A percentile compares a stretch with the other conserved stretches of the same genome.
Evolutionary conservation across 176 grass and related monocot genomes (phyloP).

Genomic region (Carex parvula): DNA sequence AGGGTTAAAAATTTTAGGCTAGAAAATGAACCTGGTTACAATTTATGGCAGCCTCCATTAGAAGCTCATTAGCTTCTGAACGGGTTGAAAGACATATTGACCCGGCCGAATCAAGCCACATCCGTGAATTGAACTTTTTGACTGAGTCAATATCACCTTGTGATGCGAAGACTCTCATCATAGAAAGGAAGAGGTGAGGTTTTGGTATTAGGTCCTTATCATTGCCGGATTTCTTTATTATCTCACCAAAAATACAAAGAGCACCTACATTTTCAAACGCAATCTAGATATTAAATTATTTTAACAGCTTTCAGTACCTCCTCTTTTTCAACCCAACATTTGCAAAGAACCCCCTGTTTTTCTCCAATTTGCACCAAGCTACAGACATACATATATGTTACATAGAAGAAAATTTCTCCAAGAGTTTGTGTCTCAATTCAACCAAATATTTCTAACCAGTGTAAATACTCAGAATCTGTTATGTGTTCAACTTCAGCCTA

Average conservation of each 20-base stretch:
- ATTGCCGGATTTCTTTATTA: conserved; percentile 67
- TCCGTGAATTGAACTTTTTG: conserved; percentile 50
- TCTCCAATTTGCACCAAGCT: background rate
- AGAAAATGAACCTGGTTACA: conserved; percentile 53
- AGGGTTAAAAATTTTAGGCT: background rate
- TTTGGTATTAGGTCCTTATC: conserved; percentile 70
- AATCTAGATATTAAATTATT: background rate
- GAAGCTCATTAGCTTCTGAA: conserved; percentile 69
- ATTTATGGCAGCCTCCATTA: conserved; percentile 96
- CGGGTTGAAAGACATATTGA: conserved; percentile 56
- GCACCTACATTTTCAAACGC: conserved; percentile 39
- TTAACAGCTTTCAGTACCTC: background rate
- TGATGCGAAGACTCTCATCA: conserved; percentile 86
- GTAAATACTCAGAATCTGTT: background rate
- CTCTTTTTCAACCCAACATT: background rate
- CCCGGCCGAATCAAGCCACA: conserved; percentile 82
- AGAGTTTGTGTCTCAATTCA: background rate
- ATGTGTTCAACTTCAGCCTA: background rate
- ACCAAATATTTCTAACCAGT: background rate
- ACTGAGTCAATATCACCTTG: conserved; percentile 78
- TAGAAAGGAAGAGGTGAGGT: conserved; percentile 82
- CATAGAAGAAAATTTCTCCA: background rate
- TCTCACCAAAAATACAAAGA: conserved; percentile 89
- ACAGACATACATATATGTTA: background rate
- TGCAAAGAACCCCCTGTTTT: background rate